A percentile compares a stretch with the other conserved stretches of the same genome.
Conservation (phyloP, 106 monocot genomes). For the Alisma plantagoaquatica region DNA sequence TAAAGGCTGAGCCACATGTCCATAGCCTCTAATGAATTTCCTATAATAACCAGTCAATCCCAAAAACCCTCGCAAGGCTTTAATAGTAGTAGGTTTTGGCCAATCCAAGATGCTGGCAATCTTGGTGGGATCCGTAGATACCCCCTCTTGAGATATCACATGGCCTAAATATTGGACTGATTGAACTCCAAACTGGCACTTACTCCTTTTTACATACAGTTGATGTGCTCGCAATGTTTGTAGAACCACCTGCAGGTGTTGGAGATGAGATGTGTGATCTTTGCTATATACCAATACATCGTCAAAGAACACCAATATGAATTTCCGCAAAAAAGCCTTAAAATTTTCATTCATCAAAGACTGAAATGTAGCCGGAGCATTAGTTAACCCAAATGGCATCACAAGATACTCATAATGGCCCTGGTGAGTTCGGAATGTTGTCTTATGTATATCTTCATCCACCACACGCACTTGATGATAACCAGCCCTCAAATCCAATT, state of each 20-base stretch:
- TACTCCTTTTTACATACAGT: too few species aligned
- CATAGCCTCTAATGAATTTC: too few species aligned
- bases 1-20: not conserved
- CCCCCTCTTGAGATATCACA: not conserved
- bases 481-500: too few species aligned
- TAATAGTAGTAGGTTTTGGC: not conserved
- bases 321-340: not conserved
- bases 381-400: too few species aligned
- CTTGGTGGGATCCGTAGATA: not conserved
- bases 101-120: not conserved
- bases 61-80: not conserved
- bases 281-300: too few species aligned
- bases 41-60: too few species aligned
- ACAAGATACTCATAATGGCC: not conserved
- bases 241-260: not conserved
- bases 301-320: too few species aligned
- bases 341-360: not conserved
- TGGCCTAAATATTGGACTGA: not conserved
- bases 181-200: not conserved
- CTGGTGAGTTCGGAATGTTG: too few species aligned
- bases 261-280: not conserved
- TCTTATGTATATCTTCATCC: too few species aligned
- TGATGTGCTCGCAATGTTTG: not conserved
- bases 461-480: too few species aligned
- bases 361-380: not conserved